phyloP scores from a whole-genome alignment of 2,329 filamentous ascomycete species.

The Aspergillus floridensis region DNA sequence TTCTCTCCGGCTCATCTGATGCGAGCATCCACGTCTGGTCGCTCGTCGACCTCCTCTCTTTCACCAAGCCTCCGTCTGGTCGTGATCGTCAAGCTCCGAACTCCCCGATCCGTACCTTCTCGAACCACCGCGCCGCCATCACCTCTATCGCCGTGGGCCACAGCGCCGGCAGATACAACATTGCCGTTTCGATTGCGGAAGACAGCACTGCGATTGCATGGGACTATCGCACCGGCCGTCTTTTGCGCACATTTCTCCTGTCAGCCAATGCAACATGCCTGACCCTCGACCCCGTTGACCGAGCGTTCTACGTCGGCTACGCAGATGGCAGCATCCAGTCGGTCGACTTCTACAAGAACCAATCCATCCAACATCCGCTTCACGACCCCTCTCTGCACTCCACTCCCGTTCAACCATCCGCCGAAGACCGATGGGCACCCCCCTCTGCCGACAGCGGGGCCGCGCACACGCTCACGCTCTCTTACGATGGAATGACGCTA shows the following conservation, averaged over 20 bases:
- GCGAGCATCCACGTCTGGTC: slow-evolving; percentile 93
- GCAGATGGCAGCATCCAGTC: slow-evolving; percentile 78
- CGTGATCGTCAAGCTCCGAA: slow-evolving; percentile 44
- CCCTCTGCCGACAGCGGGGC: slow-evolving; percentile 63
- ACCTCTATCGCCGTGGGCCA: slow-evolving; percentile 59
- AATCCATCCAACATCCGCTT: slow-evolving; percentile 42
- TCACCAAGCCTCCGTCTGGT: slow-evolving; percentile 47
- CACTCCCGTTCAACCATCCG: slow-evolving; percentile 41
- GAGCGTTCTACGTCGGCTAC: slow-evolving; percentile 77
- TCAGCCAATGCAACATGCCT: slow-evolving; percentile 70
- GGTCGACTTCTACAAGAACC: slow-evolving; percentile 67
- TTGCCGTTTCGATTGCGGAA: slow-evolving; percentile 77
- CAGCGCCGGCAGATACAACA: slow-evolving; percentile 69
- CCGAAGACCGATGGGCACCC: slow-evolving; percentile 48
- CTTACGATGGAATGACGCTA: slow-evolving; percentile 76
- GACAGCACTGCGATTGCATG: slow-evolving; percentile 90
- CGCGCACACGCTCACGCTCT: slow-evolving; percentile 67
- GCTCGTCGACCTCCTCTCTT: slow-evolving; percentile 68
- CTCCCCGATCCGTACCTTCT: slow-evolving; percentile 72
- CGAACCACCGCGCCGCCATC: slow-evolving; percentile 62
- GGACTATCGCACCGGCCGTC: slow-evolving; percentile 79
- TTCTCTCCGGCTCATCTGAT: slow-evolving; percentile 57
- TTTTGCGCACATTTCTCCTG: slow-evolving; percentile 79
- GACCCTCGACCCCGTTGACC: slow-evolving; percentile 75
- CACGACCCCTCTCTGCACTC: slow-evolving; percentile 37